Base-by-base conservation (phyloP, 805 yeast species). In the Torulaspora franciscae region DNA sequence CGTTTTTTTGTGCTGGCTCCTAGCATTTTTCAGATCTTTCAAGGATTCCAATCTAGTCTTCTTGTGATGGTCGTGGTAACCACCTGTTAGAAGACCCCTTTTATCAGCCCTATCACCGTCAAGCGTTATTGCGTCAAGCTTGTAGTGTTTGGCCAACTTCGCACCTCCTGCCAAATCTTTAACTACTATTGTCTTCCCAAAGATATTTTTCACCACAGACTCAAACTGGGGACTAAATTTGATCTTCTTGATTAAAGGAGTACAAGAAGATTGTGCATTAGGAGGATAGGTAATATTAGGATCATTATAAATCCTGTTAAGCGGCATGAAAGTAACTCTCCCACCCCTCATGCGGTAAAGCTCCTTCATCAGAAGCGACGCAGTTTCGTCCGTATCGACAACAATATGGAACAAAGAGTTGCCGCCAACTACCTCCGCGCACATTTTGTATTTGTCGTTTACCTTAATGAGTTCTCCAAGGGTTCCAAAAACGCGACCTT, bases 61-160 rank as follows among this genome's bases (percentile, higher is more conserved):
- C 47, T 76, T 77, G 54, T 73, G 76, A 17, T 54, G 56, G 55
- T 86, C 93, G 53, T 85, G 76, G 56, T 76, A 87, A 39, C 98
- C 98, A 65, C 98, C 98, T 19, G 87, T 80, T 36, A 93, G 64
- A 1, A 84, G 85, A 64, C 99, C 99, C 52, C 73, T 78, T 37
- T 79, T 80, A 55, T 87, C 95, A 40, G 87, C 87, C 51, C 87
- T 72, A 61, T 93, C 98, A 54, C 99, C 99, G 62, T 87, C 95
- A 13, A 91, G 68, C 0, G 99, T 93, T 11, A 93, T 84, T 0
- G 95, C 85, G 54, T 77, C 81, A 19, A 90, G 66, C 25, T 77
- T 76, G 60, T 71, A 76, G 7, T 69, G 64, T 37, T 76, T 76
- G 0, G 95, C 81, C 24, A 85, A 67, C 52, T 80, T 82, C 2